Evolutionary conservation across 75 land plant genomes (phyloP), one percentile per base, ranked within the genome.

Genomic region (Pinus tabuliformis): DNA sequence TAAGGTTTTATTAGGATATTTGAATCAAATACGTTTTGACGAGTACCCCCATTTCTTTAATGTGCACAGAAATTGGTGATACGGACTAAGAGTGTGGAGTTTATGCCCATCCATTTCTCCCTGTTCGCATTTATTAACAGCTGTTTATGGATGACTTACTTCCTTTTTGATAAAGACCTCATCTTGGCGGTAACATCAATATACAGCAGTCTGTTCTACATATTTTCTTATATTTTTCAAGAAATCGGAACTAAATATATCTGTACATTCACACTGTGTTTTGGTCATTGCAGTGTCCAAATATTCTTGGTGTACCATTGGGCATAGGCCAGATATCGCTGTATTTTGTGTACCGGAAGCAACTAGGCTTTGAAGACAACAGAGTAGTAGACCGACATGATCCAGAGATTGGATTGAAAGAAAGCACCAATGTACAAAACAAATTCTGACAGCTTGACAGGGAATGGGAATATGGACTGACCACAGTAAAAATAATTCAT

Each of bases 281-380:
- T 8, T 15, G 63, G 24, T 61, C 22, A 22, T 6, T 61, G 81
- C 81, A 85, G 85, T 75, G 83, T 5, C 87, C 87, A 3, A 85
- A 81, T 68, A 57, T 88, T 2, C 49, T 85, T 3, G 90, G 87
- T 45, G 14, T 75, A 57, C 85, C 90, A 21, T 58, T 88, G 28
- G 77, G 85, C 14, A 70, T 85, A 36, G 59, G 78, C 4, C 90
- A 85, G 72, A 77, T 85, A 56, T 72, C 76, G 57, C 76, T 85
- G 30, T 83, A 88, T 70, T 85, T 58, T 76, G 78, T 82, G 20
- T 88, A 85, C 62, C 79, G 75, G 59, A 57, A 1, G 45, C 45
- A 42, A 4, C 45, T 6, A 42, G 6, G 45, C 3, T 3, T 42
- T 6, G 6, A 42, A 42, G 45, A 42, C 5, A 42, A 42, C 0